A percentile compares a stretch with the other conserved stretches of the same genome.
Conservation (phyloP, 2,329 filamentous ascomycete genomes). For the Colletotrichum musae region DNA sequence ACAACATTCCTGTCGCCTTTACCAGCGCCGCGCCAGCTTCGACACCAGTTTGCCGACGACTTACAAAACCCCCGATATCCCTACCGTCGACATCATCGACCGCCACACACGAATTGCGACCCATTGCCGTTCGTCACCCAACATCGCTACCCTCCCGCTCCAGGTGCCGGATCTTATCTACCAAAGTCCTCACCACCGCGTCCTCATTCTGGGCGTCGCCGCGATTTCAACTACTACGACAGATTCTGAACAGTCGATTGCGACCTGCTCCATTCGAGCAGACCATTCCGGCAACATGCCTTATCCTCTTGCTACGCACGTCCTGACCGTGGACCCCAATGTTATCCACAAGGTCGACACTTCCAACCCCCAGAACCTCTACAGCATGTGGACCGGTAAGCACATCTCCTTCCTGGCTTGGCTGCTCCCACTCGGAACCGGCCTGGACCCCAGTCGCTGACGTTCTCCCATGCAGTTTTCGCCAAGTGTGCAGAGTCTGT, state of each 20-base stretch:
- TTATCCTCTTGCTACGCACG: constrained; percentile 84
- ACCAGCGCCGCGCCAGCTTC: constrained; percentile 1
- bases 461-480: constrained; percentile 74
- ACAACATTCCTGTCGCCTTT: constrained; percentile 22
- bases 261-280: constrained; percentile 56
- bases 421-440: constrained; percentile 30
- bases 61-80: not conserved
- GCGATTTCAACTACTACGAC: constrained; percentile 44
- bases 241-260: constrained; percentile 41
- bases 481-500: constrained; percentile 94
- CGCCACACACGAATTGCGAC: constrained; percentile 3
- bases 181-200: not conserved
- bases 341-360: constrained; percentile 97
- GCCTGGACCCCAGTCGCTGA: constrained; percentile 45
- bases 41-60: constrained; percentile 17
- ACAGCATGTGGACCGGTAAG: constrained; percentile 97
- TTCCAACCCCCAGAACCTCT: constrained; percentile 90
- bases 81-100: constrained; percentile 22
- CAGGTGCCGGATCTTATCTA: constrained; percentile 31
- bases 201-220: constrained; percentile 26
- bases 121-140: constrained; percentile 10
- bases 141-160: constrained; percentile 13
- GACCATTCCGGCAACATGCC: constrained; percentile 74
- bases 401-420: constrained; percentile 12
- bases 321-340: constrained; percentile 91